Percentiles rank a stretch among this genome's conserved stretches.
Evolutionary conservation across 129 eudicot genomes (phyloP).

Genomic region (Lactuca sativa): DNA sequence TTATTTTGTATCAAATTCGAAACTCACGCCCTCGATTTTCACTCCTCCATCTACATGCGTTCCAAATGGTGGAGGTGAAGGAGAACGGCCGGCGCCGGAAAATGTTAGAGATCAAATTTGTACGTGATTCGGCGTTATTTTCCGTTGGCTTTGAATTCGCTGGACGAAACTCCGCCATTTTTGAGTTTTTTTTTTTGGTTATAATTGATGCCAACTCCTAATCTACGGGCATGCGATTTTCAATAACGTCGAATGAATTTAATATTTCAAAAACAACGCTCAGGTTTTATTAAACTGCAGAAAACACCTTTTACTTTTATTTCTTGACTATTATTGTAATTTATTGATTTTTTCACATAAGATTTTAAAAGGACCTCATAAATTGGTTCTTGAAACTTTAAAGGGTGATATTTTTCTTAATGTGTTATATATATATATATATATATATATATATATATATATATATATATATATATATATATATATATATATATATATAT

Average conservation of each 20-base stretch:
- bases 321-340: background rate
- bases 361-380: no score
- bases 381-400: no score
- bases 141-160: constrained; percentile 23
- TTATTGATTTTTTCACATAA: no score
- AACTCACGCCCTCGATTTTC: constrained; percentile 14
- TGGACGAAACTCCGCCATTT: constrained; percentile 32
- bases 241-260: constrained; percentile 9
- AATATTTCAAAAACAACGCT: constrained; percentile 10
- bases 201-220: constrained; percentile 7
- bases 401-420: no score
- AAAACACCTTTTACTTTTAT: background rate
- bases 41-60: constrained; percentile 4
- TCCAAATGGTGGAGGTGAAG: constrained; percentile 8
- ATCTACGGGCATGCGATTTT: constrained; percentile 29
- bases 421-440: no score
- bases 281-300: background rate
- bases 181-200: constrained; percentile 17
- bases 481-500: no score
- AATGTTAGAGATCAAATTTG: constrained; percentile 13
- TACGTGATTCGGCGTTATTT: constrained; percentile 27
- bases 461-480: no score
- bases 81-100: constrained; percentile 29
- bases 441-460: no score
- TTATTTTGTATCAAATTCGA: background rate